Conservation (phyloP, 176 grass and related monocot species). For the Rhynchospora breviuscula region DNA sequence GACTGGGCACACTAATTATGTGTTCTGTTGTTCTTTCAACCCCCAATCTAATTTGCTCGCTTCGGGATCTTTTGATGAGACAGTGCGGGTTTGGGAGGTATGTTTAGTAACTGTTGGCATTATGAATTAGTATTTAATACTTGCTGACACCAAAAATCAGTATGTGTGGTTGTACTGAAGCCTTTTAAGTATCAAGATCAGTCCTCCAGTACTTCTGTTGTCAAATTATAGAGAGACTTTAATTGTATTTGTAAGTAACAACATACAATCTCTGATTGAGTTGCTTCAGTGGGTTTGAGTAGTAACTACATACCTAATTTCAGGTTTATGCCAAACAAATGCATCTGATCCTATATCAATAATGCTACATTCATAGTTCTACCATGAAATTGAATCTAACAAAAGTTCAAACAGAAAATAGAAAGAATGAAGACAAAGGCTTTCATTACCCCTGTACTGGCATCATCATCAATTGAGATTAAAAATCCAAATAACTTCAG, state of each 20-base stretch:
- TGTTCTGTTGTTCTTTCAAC: constrained; percentile 82
- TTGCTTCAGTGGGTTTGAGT: neutral
- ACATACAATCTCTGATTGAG: neutral
- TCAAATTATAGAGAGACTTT: neutral
- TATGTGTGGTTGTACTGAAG: neutral
- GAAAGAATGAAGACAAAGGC: neutral
- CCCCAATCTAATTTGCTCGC: constrained; percentile 79
- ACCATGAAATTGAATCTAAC: neutral
- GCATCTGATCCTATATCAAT: neutral
- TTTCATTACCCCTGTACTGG: neutral
- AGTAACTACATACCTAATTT: neutral
- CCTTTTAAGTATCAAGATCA: neutral
- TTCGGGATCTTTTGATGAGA: constrained; percentile 91
- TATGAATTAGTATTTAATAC: neutral
- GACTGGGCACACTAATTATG: constrained; percentile 87
- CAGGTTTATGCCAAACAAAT: neutral
- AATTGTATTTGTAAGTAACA: neutral
- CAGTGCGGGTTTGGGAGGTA: constrained; percentile 88
- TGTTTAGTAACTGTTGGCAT: neutral
- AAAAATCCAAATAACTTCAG: neutral
- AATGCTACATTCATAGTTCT: neutral
- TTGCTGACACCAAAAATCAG: neutral
- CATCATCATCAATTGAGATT: neutral
- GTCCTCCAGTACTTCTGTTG: neutral
- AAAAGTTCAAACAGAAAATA: neutral